These are phyloP conservation scores for Acacia acuminata DNA, from an alignment of 306 rosid genomes.

Conservation along the genomic window DNA sequence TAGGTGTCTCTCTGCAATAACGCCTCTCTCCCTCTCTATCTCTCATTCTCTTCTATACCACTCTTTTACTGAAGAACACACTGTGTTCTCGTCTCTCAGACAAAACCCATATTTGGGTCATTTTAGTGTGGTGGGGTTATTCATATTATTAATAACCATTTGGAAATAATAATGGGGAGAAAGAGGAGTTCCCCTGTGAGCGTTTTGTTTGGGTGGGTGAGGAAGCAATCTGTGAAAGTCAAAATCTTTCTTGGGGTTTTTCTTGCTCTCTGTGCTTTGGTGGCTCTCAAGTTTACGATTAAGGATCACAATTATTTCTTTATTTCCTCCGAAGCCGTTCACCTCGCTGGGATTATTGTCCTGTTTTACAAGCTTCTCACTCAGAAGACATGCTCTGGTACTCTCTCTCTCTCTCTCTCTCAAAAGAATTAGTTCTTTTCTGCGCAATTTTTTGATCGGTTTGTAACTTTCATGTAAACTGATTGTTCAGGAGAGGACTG, in stretches of 20 bases:
- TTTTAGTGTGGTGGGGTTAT: not conserved
- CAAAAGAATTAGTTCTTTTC: not conserved
- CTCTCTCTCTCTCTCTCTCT: not conserved
- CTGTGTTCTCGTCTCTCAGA: not conserved
- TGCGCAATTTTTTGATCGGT: not conserved
- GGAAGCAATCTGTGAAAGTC: slow-evolving; percentile 45
- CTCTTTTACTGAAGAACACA: not conserved
- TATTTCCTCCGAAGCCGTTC: slow-evolving; percentile 51
- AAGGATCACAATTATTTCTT: slow-evolving; percentile 39
- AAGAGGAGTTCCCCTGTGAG: slow-evolving; percentile 44
- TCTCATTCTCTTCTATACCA: not conserved
- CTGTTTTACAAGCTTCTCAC: slow-evolving; percentile 74
- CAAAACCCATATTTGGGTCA: not conserved
- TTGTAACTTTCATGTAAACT: not conserved
- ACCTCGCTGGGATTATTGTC: slow-evolving; percentile 54
- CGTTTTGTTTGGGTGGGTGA: slow-evolving; percentile 51
- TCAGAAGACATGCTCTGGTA: slow-evolving; percentile 83
- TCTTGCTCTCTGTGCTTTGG: slow-evolving; percentile 47
- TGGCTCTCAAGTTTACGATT: slow-evolving; percentile 41
- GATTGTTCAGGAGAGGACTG: not conserved
- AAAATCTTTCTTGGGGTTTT: slow-evolving; percentile 47
- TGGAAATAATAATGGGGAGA: slow-evolving; percentile 50
- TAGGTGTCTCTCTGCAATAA: slow-evolving; percentile 12
- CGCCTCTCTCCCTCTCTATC: not conserved
- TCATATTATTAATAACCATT: not conserved